Evolutionary conservation across 2,329 filamentous ascomycete species (phyloP), one percentile per base, ranked within the genome.

Genomic region (Nannizzia gypsea): DNA sequence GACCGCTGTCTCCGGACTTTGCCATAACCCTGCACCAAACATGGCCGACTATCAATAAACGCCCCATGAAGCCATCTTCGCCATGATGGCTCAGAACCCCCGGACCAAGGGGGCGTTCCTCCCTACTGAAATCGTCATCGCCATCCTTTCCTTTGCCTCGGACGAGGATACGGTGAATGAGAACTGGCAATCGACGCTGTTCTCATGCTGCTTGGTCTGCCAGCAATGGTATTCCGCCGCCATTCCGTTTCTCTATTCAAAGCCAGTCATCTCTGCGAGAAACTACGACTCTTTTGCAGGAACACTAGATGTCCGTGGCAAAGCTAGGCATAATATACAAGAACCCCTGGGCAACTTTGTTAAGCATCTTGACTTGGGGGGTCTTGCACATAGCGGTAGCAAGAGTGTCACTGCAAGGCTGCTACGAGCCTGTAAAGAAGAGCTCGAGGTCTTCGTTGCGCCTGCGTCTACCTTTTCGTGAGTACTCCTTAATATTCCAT

Each of bases 351-450:
- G 78, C 0, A 70, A 70, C n/a, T 38, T 56, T 40, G 78, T 86
- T 13, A 76, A 76, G 38, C 67, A 71, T 9, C 72, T 86, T 40
- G 75, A 84, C 65, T 74, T 86, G 69, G 74, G 75, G 9, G 64
- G 69, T 44, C 76, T 86, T 15, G 81, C 84, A 1, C 81, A 85
- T 64, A 79, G 84, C 64, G 80, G 80, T 62, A 79, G 75, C 60
- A 83, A 81, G 64, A 81, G 80, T 56, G 69, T 78, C 8, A 85
- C 82, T 0, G 80, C 82, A 20, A 77, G 82, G 34, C 85, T 6
- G 71, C 85, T 2, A 76, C 79, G 24, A 73, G 80, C 56, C 77
- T 80, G 0, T 83, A 81, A 62, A 68, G 71, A 4, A 77, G 72
- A 1, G 36, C 67, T 86, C 17, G 73, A 79, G 62, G 68, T 71